Evolutionary conservation across 2,329 filamentous ascomycete species (phyloP).

Genomic region (Achaetomium macrosporum): DNA sequence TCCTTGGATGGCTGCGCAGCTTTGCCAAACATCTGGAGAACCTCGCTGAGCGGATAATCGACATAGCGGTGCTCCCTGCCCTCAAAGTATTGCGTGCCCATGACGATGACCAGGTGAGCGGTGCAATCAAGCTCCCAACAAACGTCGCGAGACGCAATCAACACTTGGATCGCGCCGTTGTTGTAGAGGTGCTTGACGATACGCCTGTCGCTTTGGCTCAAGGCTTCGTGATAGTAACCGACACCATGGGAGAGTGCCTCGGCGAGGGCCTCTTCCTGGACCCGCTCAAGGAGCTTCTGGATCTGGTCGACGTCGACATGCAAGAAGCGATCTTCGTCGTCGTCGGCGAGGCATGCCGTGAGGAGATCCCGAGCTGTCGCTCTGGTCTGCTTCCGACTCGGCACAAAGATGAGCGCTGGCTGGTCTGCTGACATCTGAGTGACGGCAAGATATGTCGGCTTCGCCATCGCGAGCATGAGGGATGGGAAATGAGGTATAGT

Average conservation of each 20-base stretch:
- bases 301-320: conserved; percentile 80
- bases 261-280: conserved; percentile 81
- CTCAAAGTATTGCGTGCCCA: conserved; percentile 98
- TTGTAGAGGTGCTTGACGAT: conserved; percentile 91
- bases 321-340: conserved; percentile 90
- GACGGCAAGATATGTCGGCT: conserved; percentile 85
- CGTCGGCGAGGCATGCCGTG: conserved; percentile 79
- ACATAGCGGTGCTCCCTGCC: conserved; percentile 95
- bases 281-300: conserved; percentile 69
- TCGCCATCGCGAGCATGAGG: conserved; percentile 97
- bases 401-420: conserved; percentile 86
- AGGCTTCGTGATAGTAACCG: conserved; percentile 93
- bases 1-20: conserved; percentile 74
- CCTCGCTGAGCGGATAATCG: conserved; percentile 89
- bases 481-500: conserved; percentile 95
- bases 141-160: conserved; percentile 72
- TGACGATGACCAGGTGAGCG: conserved; percentile 87
- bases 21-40: conserved; percentile 97
- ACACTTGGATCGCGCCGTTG: conserved; percentile 81
- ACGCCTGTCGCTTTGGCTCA: conserved; percentile 81
- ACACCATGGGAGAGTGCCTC: conserved; percentile 91
- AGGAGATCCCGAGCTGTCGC: conserved; percentile 81
- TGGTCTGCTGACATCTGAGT: conserved; percentile 83
- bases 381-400: conserved; percentile 87
- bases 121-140: conserved; percentile 91